These are phyloP conservation scores for Paecilomyces sp. DNA, from an alignment of 2,329 filamentous ascomycete genomes.

Conservation along the genomic window DNA sequence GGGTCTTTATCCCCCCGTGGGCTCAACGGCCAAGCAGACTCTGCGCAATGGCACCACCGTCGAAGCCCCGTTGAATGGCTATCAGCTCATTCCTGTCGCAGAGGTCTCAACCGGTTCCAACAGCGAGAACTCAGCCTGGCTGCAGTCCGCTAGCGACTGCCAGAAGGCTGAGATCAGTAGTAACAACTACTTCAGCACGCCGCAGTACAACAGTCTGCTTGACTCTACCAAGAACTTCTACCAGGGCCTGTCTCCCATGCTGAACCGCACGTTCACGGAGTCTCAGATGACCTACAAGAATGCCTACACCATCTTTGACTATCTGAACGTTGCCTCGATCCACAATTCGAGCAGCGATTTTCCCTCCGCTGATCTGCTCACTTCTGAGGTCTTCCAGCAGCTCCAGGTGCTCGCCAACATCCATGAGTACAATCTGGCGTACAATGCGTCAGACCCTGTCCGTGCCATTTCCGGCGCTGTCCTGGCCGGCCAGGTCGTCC, in stretches of 20 bases:
- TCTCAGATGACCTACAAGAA: conserved; percentile 52
- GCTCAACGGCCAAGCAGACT: conserved; percentile 48
- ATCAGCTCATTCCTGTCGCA: conserved; percentile 74
- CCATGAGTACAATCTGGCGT: conserved; percentile 78
- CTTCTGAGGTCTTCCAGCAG: conserved; percentile 51
- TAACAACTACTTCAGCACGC: conserved; percentile 50
- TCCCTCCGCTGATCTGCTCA: conserved; percentile 53
- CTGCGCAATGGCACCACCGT: conserved; percentile 65
- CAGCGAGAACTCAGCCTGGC: conserved; percentile 50
- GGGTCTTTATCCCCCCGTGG: conserved; percentile 75
- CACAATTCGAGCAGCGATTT: conserved; percentile 55
- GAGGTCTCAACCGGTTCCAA: conserved; percentile 54
- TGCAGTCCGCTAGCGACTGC: conserved; percentile 52
- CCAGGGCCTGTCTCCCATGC: conserved; percentile 41
- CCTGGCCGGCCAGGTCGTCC: conserved; percentile 56
- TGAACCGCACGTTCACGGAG: conserved; percentile 45
- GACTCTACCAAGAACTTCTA: conserved; percentile 49
- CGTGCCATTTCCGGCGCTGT: conserved; percentile 52
- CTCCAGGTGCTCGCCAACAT: conserved; percentile 67
- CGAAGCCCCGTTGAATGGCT: conserved; percentile 65
- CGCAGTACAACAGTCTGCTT: conserved; percentile 42
- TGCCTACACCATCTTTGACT: conserved; percentile 60
- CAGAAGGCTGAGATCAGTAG: conserved; percentile 50
- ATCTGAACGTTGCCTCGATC: conserved; percentile 56
- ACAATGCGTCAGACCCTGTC: conserved; percentile 53